These are phyloP conservation scores for Phlegmacium glaucopus DNA, from an alignment of 768 basidiomycete genomes.

Conservation along the genomic window DNA sequence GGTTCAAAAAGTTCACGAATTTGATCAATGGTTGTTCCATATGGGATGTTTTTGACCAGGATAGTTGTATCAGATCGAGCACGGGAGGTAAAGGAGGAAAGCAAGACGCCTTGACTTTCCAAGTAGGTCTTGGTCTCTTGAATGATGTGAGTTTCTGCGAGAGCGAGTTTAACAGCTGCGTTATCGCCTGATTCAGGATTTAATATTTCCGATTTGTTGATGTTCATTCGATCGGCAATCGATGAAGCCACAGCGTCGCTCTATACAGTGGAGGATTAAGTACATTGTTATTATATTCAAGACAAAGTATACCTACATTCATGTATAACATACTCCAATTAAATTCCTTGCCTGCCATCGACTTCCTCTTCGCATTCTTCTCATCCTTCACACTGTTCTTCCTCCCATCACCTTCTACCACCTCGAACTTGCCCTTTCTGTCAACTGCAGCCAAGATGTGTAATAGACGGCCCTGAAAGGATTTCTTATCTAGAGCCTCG, in stretches of 20 bases:
- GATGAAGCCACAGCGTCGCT: constrained; percentile 92
- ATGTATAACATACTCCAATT: constrained; percentile 95
- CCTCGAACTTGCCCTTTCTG: constrained; percentile 44
- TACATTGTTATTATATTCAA: constrained; percentile 64
- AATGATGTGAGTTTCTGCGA: constrained; percentile 96
- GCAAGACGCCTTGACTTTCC: constrained; percentile 68
- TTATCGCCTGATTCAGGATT: constrained; percentile 74
- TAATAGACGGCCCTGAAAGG: constrained; percentile 88
- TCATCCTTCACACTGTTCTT: constrained; percentile 59
- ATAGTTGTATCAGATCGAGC: constrained; percentile 76
- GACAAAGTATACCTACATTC: constrained; percentile 19
- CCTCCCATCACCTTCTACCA: constrained; percentile 39
- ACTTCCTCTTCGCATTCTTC: constrained; percentile 60
- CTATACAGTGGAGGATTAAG: constrained; percentile 44
- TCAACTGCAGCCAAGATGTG: constrained; percentile 88
- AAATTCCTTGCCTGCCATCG: constrained; percentile 71
- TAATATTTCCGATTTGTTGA: constrained; percentile 84
- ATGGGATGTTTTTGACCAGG: constrained; percentile 96
- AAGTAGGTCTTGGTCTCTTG: constrained; percentile 92
- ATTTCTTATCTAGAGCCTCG: constrained; percentile 71
- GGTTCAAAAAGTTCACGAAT: constrained; percentile 78
- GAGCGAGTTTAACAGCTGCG: constrained; percentile 89
- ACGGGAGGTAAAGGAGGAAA: constrained; percentile 52
- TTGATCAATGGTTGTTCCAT: constrained; percentile 72
- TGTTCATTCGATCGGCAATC: constrained; percentile 83